A percentile compares a stretch with the other conserved stretches of the same genome.
phyloP scores from a whole-genome alignment of 495 filamentous ascomycete genomes.

The Apiosordaria backusii region DNA sequence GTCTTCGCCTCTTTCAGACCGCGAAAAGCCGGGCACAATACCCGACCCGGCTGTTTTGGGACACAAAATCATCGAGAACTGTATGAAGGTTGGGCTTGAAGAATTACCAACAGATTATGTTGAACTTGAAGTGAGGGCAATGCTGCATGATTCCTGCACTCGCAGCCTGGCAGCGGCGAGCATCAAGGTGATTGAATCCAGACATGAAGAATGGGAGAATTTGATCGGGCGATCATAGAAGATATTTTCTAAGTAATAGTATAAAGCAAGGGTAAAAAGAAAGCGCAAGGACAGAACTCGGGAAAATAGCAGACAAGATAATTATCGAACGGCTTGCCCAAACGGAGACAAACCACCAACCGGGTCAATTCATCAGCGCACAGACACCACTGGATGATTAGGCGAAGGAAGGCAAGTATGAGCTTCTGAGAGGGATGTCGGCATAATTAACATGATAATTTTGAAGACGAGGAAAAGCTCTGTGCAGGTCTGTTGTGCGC shows the following conservation, averaged over 20 bases:
- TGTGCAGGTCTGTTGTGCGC: no score
- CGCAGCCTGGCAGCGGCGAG: background rate
- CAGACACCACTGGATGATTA: constrained; percentile 2
- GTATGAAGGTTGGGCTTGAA: background rate
- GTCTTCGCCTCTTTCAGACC: constrained; percentile 25
- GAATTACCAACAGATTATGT: background rate
- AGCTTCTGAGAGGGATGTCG: background rate
- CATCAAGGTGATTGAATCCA: background rate
- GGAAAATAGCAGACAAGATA: background rate
- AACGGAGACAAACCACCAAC: constrained; percentile 13
- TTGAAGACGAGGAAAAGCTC: no score
- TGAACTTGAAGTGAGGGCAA: background rate
- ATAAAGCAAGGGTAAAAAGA: no score
- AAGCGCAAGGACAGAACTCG: no score
- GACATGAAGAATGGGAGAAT: background rate
- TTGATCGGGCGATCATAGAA: no score
- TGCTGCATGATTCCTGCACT: background rate
- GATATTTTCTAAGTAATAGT: no score
- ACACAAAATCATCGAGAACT: background rate
- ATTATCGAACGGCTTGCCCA: background rate
- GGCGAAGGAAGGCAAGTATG: background rate
- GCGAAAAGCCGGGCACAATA: constrained; percentile 30
- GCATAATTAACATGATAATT: no score
- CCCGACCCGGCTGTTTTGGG: constrained; percentile 34
- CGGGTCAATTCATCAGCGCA: constrained; percentile 18